Conservation (phyloP, 768 basidiomycete species). For the Mycena belliarum region DNA sequence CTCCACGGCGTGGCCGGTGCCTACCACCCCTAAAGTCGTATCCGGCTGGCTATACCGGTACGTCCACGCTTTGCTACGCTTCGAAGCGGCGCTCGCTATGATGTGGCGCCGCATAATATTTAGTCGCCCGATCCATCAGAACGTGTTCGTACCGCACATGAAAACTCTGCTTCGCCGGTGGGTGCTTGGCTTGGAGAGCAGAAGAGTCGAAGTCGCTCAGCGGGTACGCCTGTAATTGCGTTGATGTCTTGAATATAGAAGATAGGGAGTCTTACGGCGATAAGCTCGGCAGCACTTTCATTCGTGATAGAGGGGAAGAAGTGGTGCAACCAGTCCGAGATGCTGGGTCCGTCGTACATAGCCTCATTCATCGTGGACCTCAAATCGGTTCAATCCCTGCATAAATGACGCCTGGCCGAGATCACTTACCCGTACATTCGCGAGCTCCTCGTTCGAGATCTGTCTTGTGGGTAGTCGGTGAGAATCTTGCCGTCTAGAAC, state of each 20-base stretch:
- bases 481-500: conserved; percentile 57
- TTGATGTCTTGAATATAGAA: no score
- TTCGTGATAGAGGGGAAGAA: conserved; percentile 50
- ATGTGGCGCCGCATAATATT: conserved; percentile 39
- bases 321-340: conserved; percentile 36
- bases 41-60: conserved; percentile 63
- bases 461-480: conserved; percentile 50
- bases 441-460: conserved; percentile 46
- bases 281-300: conserved; percentile 37
- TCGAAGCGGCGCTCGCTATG: conserved; percentile 43
- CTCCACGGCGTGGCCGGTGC: conserved; percentile 54
- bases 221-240: conserved; percentile 24
- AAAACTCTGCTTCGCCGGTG: conserved; percentile 50
- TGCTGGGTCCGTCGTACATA: conserved; percentile 40
- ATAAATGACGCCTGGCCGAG: no score
- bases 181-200: conserved; percentile 44
- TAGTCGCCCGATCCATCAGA: no score
- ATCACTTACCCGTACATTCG: conserved; percentile 53
- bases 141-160: conserved; percentile 45
- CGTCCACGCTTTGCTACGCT: conserved; percentile 43
- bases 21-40: conserved; percentile 37
- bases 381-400: not conserved
- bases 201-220: conserved; percentile 42
- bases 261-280: conserved; percentile 31
- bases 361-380: conserved; percentile 65